Evolutionary conservation across 176 grass and related monocot species (phyloP), one percentile per base, ranked within the genome.

Genomic region (Dactylis glomerata): DNA sequence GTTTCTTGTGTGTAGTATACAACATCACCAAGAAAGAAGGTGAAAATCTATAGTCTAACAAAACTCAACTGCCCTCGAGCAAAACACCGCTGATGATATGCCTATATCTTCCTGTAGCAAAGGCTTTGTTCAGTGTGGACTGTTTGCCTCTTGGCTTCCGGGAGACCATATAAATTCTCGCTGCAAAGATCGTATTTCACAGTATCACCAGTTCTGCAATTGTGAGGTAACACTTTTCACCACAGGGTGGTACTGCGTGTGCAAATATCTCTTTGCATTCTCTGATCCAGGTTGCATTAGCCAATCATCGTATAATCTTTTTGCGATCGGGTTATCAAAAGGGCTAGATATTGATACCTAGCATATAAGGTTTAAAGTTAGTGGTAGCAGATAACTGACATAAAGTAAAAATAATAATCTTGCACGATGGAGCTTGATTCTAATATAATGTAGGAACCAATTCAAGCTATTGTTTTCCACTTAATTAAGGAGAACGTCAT

Each of bases 171-270:
- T 42, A 26, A 80, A 40, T 55, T 55, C 41, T 23, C 10, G 16
- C 63, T 42, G 45, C 66, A 74, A 47, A 10, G 49, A 80, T 6
- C 20, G 4, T 12, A 20, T 59, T 16, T 19, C 8, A 5, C 56
- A 14, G 10, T 52, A 28, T 95, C 93, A 98, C 91, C 96, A 99
- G 65, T 99, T 96, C 14, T 93, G 93, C 72, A 99, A 77, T 59
- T 99, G 96, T 0, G 96, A 99, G 34, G 89, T 82, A 8, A 92
- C 87, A 47, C 89, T 99, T 87, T 94, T 96, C 63, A 96, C 91
- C 76, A 99, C 71, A 1, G 91, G 91, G 83, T 99, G 96, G 52
- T 96, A 99, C 23, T 75, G 74, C 0, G 96, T 99, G 62, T 99
- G 96, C 78, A 99, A 58, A 80, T 93, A 92, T 27, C 69, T 93